Evolutionary conservation across 345 rosid species (phyloP).

Genomic region (Rhodamnia argentea): DNA sequence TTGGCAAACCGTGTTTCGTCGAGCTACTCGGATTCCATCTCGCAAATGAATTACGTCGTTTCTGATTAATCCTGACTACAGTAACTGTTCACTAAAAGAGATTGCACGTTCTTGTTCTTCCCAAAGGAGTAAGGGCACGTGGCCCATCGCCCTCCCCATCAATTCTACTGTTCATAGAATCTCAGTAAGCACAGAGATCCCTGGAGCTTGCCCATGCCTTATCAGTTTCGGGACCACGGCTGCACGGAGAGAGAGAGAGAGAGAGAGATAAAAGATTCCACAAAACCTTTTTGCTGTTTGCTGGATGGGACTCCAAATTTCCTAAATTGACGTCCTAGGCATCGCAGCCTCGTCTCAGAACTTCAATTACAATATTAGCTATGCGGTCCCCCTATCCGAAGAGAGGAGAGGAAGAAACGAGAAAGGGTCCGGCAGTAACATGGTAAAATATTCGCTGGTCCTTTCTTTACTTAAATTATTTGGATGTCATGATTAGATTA

Average conservation of each 20-base stretch:
- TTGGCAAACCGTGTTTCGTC: neutral
- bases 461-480: neutral
- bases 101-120: neutral
- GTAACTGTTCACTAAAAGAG: neutral
- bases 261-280: neutral
- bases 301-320: neutral
- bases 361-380: neutral
- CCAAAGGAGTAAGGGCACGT: neutral
- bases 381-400: neutral
- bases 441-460: neutral
- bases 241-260: neutral
- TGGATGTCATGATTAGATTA: neutral
- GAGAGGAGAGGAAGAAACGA: neutral
- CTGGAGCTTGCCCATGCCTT: neutral
- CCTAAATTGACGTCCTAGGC: neutral
- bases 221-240: neutral
- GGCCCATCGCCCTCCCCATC: neutral
- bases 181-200: neutral
- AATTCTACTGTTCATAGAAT: neutral
- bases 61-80: neutral
- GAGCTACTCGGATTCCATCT: neutral
- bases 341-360: neutral
- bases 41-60: no score
- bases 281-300: neutral
- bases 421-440: no score